phyloP scores from a whole-genome alignment of 306 rosid species.

The Inga laurina region DNA sequence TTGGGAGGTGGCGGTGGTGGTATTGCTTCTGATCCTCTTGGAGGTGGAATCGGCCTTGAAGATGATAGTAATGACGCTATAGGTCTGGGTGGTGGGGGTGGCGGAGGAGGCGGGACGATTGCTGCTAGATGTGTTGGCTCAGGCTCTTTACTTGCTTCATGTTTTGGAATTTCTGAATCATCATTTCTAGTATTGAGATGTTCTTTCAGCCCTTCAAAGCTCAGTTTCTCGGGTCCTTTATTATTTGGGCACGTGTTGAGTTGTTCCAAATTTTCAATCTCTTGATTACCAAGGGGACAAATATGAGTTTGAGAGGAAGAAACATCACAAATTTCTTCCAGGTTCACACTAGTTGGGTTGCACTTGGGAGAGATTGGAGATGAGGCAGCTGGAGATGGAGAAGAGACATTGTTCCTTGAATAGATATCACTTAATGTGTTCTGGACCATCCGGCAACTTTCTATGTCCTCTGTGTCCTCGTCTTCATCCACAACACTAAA shows the following conservation, averaged over 20 bases:
- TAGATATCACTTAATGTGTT: slow-evolving; percentile 1
- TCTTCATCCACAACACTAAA: slow-evolving; percentile 42
- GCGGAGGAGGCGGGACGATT: slow-evolving; percentile 8
- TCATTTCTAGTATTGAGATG: background rate
- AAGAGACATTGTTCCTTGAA: slow-evolving; percentile 6
- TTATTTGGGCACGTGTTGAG: background rate
- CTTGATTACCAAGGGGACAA: slow-evolving; percentile 31
- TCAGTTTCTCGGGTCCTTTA: background rate
- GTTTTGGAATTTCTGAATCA: background rate
- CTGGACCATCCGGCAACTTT: slow-evolving; percentile 16
- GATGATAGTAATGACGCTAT: background rate
- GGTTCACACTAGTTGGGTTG: background rate
- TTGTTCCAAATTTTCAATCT: slow-evolving; percentile 30
- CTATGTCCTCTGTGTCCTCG: background rate
- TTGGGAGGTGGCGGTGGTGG: background rate
- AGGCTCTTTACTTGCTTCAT: background rate
- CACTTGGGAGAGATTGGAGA: slow-evolving; percentile 18
- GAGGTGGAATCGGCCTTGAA: background rate
- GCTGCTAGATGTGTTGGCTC: background rate
- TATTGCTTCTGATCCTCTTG: background rate
- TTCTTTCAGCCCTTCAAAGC: slow-evolving; percentile 12
- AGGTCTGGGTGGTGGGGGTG: background rate
- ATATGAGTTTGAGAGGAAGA: slow-evolving; percentile 18
- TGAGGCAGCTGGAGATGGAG: slow-evolving; percentile 31
- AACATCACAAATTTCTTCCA: background rate